Evolutionary conservation across 2,329 filamentous ascomycete genomes (phyloP).

Genomic region (Venturia effusa): DNA sequence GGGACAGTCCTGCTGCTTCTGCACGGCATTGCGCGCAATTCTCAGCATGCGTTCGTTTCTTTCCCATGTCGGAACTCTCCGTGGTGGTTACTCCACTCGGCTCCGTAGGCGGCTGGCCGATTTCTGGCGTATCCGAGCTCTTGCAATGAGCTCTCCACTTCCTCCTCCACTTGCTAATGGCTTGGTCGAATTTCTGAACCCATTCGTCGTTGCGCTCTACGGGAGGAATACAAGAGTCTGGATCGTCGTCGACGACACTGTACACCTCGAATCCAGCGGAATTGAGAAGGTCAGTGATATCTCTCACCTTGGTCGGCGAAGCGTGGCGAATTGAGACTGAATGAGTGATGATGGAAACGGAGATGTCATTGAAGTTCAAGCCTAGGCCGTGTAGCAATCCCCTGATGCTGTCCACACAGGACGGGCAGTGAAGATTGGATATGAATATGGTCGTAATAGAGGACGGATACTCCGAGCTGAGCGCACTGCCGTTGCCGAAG

Average conservation of each 20-base stretch:
- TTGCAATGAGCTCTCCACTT: conserved; percentile 11
- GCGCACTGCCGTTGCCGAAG: not conserved
- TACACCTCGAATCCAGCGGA: conserved; percentile 50
- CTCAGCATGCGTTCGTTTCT: conserved; percentile 26
- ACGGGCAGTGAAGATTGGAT: conserved; percentile 67
- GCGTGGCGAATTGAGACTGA: conserved; percentile 52
- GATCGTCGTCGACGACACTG: conserved; percentile 30
- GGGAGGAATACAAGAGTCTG: not conserved
- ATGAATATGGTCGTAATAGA: conserved; percentile 34
- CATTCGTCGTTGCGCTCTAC: conserved; percentile 14
- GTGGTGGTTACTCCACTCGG: conserved; percentile 8
- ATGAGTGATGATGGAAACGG: conserved; percentile 61
- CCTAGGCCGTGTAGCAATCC: conserved; percentile 40
- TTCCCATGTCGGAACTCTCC: conserved; percentile 14
- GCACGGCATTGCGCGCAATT: conserved; percentile 35
- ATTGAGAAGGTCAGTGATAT: conserved; percentile 37
- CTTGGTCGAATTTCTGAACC: conserved; percentile 25
- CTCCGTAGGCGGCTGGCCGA: not conserved
- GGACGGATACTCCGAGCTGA: not conserved
- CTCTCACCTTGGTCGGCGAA: conserved; percentile 29
- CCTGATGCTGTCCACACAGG: conserved; percentile 58
- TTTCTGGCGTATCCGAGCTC: conserved; percentile 19
- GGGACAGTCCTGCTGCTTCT: conserved; percentile 5
- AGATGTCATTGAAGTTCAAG: conserved; percentile 46
- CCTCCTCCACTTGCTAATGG: conserved; percentile 21